phyloP scores from a whole-genome alignment of 495 filamentous ascomycete genomes.

The Neurospora tetrasperma region DNA sequence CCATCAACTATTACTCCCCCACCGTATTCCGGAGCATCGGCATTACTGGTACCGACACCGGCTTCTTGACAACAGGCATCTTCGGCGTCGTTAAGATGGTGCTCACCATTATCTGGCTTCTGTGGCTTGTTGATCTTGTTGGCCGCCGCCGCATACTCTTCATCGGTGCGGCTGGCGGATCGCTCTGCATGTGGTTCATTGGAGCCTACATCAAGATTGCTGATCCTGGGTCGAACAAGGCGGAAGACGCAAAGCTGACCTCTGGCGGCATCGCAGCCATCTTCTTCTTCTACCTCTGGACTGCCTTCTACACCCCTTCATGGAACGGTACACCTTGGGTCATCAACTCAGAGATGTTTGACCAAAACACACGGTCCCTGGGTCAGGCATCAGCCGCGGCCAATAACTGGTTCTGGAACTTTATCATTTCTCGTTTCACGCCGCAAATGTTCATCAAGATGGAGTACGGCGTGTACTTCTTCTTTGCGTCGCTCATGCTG shows the following conservation, averaged over 20 bases:
- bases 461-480: conserved; percentile 67
- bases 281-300: conserved; percentile 77
- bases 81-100: conserved; percentile 47
- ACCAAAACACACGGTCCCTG: conserved; percentile 52
- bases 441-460: conserved; percentile 66
- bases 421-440: conserved; percentile 61
- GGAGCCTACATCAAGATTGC: conserved; percentile 45
- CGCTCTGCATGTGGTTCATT: conserved; percentile 48
- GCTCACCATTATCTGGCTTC: conserved; percentile 49
- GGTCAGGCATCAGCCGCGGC: conserved; percentile 59
- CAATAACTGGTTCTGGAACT: conserved; percentile 71
- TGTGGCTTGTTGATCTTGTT: conserved; percentile 43
- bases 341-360: conserved; percentile 54
- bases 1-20: conserved; percentile 57
- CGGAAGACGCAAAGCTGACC: conserved; percentile 24
- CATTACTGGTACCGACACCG: conserved; percentile 38
- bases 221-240: conserved; percentile 29
- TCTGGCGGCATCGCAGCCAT: conserved; percentile 57
- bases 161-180: conserved; percentile 42
- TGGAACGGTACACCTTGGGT: conserved; percentile 70
- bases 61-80: conserved; percentile 42
- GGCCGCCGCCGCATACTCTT: conserved; percentile 46
- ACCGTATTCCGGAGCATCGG: conserved; percentile 52
- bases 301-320: conserved; percentile 62
- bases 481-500: conserved; percentile 65